phyloP scores from a whole-genome alignment of 805 yeast species.

The Kockiozyma suomiensis region DNA sequence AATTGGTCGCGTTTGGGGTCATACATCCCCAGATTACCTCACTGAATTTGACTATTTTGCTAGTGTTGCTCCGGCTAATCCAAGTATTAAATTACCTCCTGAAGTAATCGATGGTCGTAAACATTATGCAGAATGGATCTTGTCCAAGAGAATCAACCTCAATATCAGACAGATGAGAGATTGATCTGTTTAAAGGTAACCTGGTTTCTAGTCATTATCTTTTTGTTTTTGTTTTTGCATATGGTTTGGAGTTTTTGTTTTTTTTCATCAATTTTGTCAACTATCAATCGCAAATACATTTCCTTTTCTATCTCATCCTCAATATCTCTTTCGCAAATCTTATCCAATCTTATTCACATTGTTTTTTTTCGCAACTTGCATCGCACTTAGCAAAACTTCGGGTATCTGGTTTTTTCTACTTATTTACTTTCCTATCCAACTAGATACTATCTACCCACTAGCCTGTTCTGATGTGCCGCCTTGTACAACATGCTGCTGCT shows the following conservation, averaged over 20 bases:
- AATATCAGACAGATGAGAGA: conserved; percentile 48
- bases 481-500: neutral
- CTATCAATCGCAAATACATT: neutral
- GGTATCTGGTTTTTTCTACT: neutral
- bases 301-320: neutral
- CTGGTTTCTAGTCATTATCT: no score
- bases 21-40: conserved; percentile 42
- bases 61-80: neutral
- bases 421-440: neutral
- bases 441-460: no score
- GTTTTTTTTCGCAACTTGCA: neutral
- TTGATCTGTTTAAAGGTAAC: neutral
- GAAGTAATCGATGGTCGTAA: conserved; percentile 17
- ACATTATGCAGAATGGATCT: conserved; percentile 41
- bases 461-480: neutral
- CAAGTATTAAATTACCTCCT: neutral
- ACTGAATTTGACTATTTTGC: conserved; percentile 17
- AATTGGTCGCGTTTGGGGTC: conserved; percentile 45
- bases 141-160: conserved; percentile 44
- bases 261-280: neutral
- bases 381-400: neutral
- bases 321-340: neutral
- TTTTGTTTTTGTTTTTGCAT: neutral
- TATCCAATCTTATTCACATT: neutral
- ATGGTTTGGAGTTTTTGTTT: neutral